Evolutionary conservation across 768 basidiomycete species (phyloP).

Genomic region (Phaeotremella fagi): DNA sequence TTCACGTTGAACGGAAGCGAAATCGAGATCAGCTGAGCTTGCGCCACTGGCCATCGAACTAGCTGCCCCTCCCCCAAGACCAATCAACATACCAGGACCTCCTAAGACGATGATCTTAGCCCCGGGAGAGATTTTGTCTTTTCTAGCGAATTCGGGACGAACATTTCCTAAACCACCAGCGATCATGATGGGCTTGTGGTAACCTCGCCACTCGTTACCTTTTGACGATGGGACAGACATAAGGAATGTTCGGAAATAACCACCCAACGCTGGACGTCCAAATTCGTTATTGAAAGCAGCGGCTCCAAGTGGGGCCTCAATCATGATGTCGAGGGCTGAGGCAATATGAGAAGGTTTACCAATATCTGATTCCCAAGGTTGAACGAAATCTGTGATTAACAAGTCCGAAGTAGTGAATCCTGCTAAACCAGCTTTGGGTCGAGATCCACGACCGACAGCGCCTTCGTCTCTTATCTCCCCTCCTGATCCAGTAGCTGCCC

Average conservation of each 20-base stretch:
- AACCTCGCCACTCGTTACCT: constrained; percentile 63
- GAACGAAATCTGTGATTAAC: constrained; percentile 79
- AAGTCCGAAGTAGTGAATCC: constrained; percentile 94
- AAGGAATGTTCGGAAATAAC: constrained; percentile 92
- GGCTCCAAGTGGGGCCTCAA: constrained; percentile 89
- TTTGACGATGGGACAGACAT: constrained; percentile 62
- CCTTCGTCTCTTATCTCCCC: constrained; percentile 99
- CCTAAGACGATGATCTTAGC: constrained; percentile 89
- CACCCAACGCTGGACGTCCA: constrained; percentile 82
- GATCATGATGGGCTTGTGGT: constrained; percentile 99
- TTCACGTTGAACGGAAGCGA: constrained; percentile 94
- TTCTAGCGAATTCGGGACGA: constrained; percentile 72
- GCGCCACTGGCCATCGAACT: constrained; percentile 88
- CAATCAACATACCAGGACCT: constrained; percentile 93
- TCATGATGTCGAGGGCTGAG: constrained; percentile 91
- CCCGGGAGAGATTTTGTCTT: constrained; percentile 69
- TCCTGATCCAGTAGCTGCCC: constrained; percentile 97
- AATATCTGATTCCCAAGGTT: constrained; percentile 95
- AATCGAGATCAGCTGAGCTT: constrained; percentile 87
- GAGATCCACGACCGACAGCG: constrained; percentile 87
- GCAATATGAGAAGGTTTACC: constrained; percentile 88
- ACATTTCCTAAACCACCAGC: constrained; percentile 96
- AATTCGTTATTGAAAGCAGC: constrained; percentile 99
- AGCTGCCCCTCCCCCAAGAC: constrained; percentile 93
- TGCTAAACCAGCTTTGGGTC: constrained; percentile 88